Base-by-base conservation (phyloP, 2,329 filamentous ascomycete genomes). In the Albifimbria verrucaria region DNA sequence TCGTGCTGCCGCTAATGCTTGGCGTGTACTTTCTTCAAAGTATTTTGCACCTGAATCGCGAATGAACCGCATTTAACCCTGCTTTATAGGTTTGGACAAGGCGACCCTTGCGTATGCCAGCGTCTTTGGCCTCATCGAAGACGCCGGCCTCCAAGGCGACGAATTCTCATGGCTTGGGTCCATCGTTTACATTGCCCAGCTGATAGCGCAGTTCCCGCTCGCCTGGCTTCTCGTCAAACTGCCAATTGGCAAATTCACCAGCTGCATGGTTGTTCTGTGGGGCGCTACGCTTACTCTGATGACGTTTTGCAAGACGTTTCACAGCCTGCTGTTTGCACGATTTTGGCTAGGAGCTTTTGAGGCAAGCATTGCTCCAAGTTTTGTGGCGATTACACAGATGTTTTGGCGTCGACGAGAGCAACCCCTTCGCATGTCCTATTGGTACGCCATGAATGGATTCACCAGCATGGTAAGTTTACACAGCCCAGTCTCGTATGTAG, bases 151-250 rank as follows among this genome's bases (percentile, higher is more conserved):
- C n/a, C 59, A 65, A 2, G 69, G 65, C 49, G 55, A 62, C 32
- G 63, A 88, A 72, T 90, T 84, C 65, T 79, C 77, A 23, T 89
- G 86, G 86, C 73, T 90, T n/a, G 64, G 63, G 22, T 63, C 63
- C 11, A 59, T 67, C 47, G 57, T 68, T 21, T 68, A 48, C 26
- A 26, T 48, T 18, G 46, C 46, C 25, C 46, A 48, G 25, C 46
- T 48, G 25, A 48, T 48, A 10, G 46, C 46, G 9, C 46, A 48
- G 20, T 48, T 48, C 10, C 46, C 46, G 12, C n/a, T 48, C 12
- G 46, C 46, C 2, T 48, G 46, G 46, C 46, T 48, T 15, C 46
- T 48, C 24, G 46, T 48, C 46, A 48, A 48, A 18, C n/a, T 48
- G n/a, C 46, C 25, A 12, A 48, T 48, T 28, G 46, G 46, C 25